Percentiles rank a stretch among this genome's conserved stretches.
Conservation (phyloP, 768 basidiomycete species). For the Suillus weaverae region DNA sequence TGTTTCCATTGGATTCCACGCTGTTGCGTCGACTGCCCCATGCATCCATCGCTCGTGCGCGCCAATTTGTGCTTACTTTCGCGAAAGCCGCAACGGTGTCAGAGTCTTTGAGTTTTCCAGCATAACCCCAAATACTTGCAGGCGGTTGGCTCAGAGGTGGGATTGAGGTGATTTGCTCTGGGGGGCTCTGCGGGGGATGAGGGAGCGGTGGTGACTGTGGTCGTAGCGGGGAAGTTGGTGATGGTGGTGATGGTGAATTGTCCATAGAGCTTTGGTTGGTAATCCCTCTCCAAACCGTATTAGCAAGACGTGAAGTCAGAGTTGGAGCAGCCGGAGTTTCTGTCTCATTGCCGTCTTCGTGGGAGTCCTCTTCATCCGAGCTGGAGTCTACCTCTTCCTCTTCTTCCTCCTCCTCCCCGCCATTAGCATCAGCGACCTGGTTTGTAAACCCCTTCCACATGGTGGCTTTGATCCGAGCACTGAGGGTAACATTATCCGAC, state of each 20-base stretch:
- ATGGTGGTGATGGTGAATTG: conserved; percentile 43
- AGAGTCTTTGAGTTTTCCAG: conserved; percentile 72
- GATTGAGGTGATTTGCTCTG: conserved; percentile 2
- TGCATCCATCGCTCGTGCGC: conserved; percentile 51
- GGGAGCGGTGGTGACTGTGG: conserved; percentile 26
- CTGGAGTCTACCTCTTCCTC: conserved; percentile 27
- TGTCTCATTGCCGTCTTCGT: conserved; percentile 47
- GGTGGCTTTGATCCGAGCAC: conserved; percentile 53
- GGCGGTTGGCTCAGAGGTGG: conserved; percentile 18
- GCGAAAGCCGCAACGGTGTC: conserved; percentile 69
- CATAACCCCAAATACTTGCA: conserved; percentile 64
- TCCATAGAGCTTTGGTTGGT: conserved; percentile 73
- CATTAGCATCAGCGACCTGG: conserved; percentile 42
- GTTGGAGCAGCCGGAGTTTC: conserved; percentile 40
- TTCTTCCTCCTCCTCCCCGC: conserved; percentile 31
- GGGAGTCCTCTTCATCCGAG: conserved; percentile 26
- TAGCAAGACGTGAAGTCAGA: conserved; percentile 55
- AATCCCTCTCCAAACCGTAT: conserved; percentile 73
- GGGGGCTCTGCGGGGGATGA: conserved; percentile 11
- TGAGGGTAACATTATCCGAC: conserved; percentile 43
- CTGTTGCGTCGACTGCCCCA: conserved; percentile 28
- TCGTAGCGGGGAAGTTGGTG: conserved; percentile 32
- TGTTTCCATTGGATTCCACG: conserved; percentile 3
- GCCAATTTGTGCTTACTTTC: conserved; percentile 77
- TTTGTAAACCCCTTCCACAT: conserved; percentile 72